These are phyloP conservation scores for Phaeosphaeria sp. DNA, from an alignment of 2,329 filamentous ascomycete genomes.

Conservation along the genomic window DNA sequence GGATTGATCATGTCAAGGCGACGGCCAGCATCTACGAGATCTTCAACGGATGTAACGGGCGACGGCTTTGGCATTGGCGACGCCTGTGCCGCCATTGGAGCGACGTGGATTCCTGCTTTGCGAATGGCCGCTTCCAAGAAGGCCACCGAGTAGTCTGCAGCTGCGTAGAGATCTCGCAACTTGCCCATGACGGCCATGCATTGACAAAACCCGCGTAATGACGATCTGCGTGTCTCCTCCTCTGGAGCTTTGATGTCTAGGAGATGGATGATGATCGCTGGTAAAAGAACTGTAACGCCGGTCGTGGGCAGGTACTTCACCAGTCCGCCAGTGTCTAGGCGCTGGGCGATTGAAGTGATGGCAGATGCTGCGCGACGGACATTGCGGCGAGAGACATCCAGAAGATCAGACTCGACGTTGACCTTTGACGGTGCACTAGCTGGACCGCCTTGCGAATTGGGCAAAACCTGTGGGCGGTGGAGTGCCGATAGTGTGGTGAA, in stretches of 20 bases:
- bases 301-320: slow-evolving; percentile 86
- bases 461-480: slow-evolving; percentile 88
- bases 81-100: slow-evolving; percentile 45
- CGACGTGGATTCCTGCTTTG: slow-evolving; percentile 80
- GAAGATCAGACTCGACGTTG: slow-evolving; percentile 65
- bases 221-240: slow-evolving; percentile 72
- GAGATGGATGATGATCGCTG: slow-evolving; percentile 91
- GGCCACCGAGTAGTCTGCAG: slow-evolving; percentile 93
- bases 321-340: slow-evolving; percentile 74
- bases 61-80: slow-evolving; percentile 31
- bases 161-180: slow-evolving; percentile 86
- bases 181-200: slow-evolving; percentile 93
- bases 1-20: slow-evolving; percentile 44
- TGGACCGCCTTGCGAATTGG: slow-evolving; percentile 65
- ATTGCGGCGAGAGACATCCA: slow-evolving; percentile 81
- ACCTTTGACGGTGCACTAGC: slow-evolving; percentile 52
- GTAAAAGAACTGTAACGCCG: slow-evolving; percentile 87
- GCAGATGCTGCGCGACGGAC: slow-evolving; percentile 84
- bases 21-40: slow-evolving; percentile 54
- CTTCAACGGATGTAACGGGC: slow-evolving; percentile 52
- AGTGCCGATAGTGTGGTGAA: slow-evolving; percentile 90
- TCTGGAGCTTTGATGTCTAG: slow-evolving; percentile 88
- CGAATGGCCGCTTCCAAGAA: slow-evolving; percentile 92
- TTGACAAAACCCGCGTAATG: slow-evolving; percentile 81
- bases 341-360: slow-evolving; percentile 83